Evolutionary conservation across 108 stramenopile species (phyloP).

Genomic region (Cyclotella distinguenda): DNA sequence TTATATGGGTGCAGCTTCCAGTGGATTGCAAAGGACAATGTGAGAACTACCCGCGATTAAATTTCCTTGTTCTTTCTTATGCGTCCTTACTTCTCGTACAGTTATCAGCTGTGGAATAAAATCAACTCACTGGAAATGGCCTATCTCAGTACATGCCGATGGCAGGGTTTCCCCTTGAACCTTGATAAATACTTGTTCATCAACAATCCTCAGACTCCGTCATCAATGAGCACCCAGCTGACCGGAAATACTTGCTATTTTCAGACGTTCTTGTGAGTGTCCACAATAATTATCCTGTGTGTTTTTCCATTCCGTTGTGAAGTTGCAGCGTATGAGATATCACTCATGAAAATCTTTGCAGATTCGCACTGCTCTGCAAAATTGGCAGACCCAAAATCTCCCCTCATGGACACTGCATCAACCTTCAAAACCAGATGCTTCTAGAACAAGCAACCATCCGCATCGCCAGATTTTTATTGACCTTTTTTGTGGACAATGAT

Average conservation of each 20-base stretch:
- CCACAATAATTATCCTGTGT: background rate
- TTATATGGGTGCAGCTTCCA: constrained; percentile 32
- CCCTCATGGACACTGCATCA: constrained; percentile 16
- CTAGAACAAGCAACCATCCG: constrained; percentile 43
- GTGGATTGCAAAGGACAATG: constrained; percentile 28
- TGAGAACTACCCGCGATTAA: no score
- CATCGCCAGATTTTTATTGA: constrained; percentile 49
- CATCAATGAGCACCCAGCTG: constrained; percentile 48
- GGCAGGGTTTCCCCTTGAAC: constrained; percentile 28
- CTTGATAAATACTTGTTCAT: constrained; percentile 46
- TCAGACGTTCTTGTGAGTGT: constrained; percentile 48
- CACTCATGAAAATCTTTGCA: no score
- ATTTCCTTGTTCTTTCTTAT: background rate
- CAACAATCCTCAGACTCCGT: constrained; percentile 17
- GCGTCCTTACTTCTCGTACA: background rate
- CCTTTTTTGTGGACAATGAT: constrained; percentile 51
- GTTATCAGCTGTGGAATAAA: constrained; percentile 43
- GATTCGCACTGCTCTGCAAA: constrained; percentile 51
- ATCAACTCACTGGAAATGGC: constrained; percentile 27
- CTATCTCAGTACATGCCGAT: constrained; percentile 12
- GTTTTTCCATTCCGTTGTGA: background rate
- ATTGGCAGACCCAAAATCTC: constrained; percentile 44
- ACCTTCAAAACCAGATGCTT: constrained; percentile 24
- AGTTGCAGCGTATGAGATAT: no score
- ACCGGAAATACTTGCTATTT: constrained; percentile 61